phyloP scores from a whole-genome alignment of 2,329 filamentous ascomycete genomes.

The Clonostachys chloroleuca region DNA sequence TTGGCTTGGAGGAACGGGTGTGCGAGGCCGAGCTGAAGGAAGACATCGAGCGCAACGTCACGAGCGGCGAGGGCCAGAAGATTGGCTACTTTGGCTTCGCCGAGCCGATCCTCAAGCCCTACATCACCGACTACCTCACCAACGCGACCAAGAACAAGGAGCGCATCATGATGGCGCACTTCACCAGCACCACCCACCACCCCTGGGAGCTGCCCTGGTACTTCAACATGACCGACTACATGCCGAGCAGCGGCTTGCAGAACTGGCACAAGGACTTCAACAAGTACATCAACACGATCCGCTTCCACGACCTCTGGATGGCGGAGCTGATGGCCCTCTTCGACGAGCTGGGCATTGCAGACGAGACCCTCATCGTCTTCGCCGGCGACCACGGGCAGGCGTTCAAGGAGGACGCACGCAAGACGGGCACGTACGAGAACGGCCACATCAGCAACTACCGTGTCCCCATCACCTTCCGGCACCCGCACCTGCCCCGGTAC shows the following conservation, averaged over 20 bases:
- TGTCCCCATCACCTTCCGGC: constrained; percentile 35
- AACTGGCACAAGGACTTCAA: constrained; percentile 17
- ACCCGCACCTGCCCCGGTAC: constrained; percentile 32
- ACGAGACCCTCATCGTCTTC: constrained; percentile 38
- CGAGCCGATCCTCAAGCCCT: constrained; percentile 31
- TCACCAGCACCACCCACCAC: constrained; percentile 33
- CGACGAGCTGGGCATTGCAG: constrained; percentile 33
- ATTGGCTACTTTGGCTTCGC: constrained; percentile 37
- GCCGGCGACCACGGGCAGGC: constrained; percentile 37
- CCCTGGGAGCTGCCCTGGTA: constrained; percentile 29
- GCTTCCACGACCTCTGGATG: constrained; percentile 30
- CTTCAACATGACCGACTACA: constrained; percentile 20
- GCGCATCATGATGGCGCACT: constrained; percentile 25
- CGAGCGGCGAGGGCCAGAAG: constrained; percentile 4
- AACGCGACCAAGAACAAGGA: constrained; percentile 17
- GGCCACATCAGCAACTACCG: constrained; percentile 35
- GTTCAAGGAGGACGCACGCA: constrained; percentile 30
- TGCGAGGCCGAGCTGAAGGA: constrained; percentile 7
- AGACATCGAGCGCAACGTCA: constrained; percentile 3
- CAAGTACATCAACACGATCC: constrained; percentile 33
- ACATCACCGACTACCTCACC: constrained; percentile 24
- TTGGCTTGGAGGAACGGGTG: constrained; percentile 13
- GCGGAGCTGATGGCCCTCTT: constrained; percentile 29
- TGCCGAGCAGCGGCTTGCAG: constrained; percentile 10
- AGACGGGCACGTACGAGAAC: constrained; percentile 33